Percentiles rank a stretch among this genome's conserved stretches.
Conservation (phyloP, 805 yeast species). For the Maudiozyma serrabonitensis region DNA sequence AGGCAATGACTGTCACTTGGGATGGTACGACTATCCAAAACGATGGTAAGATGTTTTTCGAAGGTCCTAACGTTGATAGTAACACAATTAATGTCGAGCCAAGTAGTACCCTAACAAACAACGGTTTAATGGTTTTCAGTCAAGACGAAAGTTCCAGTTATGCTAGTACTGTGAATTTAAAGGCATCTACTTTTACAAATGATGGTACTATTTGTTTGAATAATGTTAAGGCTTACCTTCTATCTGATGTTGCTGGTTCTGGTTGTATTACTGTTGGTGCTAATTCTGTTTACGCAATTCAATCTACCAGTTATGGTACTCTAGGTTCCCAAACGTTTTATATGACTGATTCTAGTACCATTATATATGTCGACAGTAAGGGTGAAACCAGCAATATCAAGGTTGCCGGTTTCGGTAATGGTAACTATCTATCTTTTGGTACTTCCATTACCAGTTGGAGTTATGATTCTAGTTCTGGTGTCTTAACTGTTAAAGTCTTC, state of each 20-base stretch:
- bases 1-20: conserved; percentile 5
- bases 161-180: conserved; percentile 1
- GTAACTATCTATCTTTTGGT: conserved; percentile 6
- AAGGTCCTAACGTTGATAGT: conserved; percentile 2
- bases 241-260: conserved; percentile 5
- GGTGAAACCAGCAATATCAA: conserved; percentile 5
- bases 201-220: conserved; percentile 10
- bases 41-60: conserved; percentile 8
- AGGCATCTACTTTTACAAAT: conserved; percentile 4
- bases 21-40: conserved; percentile 5
- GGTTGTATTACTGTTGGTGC: conserved; percentile 12
- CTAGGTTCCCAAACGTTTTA: conserved; percentile 7
- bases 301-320: conserved; percentile 1
- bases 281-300: conserved; percentile 4
- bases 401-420: conserved; percentile 8
- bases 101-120: conserved; percentile 3
- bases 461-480: conserved; percentile 7
- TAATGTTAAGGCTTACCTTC: conserved; percentile 3
- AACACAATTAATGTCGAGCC: conserved; percentile 5
- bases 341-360: conserved; percentile 6
- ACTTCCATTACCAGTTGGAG: conserved; percentile 2
- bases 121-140: conserved; percentile 7
- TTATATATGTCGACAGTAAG: conserved; percentile 7
- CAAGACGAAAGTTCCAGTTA: conserved; percentile 3
- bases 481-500: conserved; percentile 4